Conservation (phyloP, 1,284 basidiomycete genomes). For the Ganoderma boninense region DNA sequence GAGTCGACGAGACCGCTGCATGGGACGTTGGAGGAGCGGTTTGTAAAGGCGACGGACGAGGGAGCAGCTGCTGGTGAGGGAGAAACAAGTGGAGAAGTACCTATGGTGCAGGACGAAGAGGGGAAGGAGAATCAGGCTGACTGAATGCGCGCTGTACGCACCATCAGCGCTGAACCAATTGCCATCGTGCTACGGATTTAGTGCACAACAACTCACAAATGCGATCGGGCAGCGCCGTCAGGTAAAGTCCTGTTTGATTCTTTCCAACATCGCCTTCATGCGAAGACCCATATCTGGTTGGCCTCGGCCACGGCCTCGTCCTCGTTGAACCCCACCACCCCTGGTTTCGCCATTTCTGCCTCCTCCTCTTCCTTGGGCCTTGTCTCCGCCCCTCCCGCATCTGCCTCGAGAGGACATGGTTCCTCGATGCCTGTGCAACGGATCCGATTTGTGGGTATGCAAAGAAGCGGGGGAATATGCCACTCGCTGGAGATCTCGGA, state of each 20-base stretch:
- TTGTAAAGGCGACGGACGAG: conserved; percentile 59
- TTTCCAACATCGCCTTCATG: conserved; percentile 81
- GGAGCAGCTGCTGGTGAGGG: conserved; percentile 16
- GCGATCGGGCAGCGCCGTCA: conserved; percentile 36
- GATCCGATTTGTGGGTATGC: conserved; percentile 63
- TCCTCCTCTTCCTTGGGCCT: conserved; percentile 17
- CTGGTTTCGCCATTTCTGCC: conserved; percentile 23
- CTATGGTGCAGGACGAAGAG: conserved; percentile 56
- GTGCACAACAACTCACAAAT: background rate
- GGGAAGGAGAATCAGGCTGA: conserved; percentile 66
- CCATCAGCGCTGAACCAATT: background rate
- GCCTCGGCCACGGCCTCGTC: conserved; percentile 42
- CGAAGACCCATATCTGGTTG: conserved; percentile 84
- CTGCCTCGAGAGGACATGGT: conserved; percentile 24
- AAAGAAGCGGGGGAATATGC: conserved; percentile 68
- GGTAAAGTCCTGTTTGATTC: conserved; percentile 68
- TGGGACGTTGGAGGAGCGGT: conserved; percentile 68
- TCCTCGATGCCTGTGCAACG: conserved; percentile 44
- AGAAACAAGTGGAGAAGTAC: conserved; percentile 26
- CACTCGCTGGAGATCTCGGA: conserved; percentile 66
- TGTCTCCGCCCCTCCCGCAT: conserved; percentile 26
- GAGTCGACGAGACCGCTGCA: conserved; percentile 51
- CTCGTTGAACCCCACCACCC: conserved; percentile 28
- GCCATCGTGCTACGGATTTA: background rate
- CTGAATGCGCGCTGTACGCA: conserved; percentile 18